phyloP scores from a whole-genome alignment of 139 green algal genomes.

The Chlamydomonas eustigma region DNA sequence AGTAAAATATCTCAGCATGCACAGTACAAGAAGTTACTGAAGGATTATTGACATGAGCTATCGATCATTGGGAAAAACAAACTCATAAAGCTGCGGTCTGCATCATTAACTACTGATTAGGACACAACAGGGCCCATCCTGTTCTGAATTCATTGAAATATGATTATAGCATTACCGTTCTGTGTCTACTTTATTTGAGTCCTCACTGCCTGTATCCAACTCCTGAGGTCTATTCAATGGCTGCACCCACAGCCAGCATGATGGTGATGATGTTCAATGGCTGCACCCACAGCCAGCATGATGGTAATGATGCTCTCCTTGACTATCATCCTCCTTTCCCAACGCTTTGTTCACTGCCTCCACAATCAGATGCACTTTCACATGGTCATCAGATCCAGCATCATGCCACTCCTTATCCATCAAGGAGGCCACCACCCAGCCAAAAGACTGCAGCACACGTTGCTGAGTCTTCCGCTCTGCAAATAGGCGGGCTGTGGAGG shows the following conservation, averaged over 20 bases:
- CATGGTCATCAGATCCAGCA: not conserved
- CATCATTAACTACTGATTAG: too few species aligned
- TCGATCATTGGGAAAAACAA: too few species aligned
- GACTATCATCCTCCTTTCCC: not conserved
- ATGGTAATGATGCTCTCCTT: not conserved
- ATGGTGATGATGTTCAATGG: not conserved
- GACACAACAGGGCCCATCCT: too few species aligned
- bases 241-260: not conserved
- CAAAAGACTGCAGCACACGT: not conserved
- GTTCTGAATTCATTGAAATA: too few species aligned
- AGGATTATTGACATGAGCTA: too few species aligned
- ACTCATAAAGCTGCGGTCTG: too few species aligned
- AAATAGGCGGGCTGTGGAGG: not conserved
- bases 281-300: not conserved
- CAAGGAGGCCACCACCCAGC: not conserved
- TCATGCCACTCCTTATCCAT: not conserved
- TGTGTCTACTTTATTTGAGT: not conserved
- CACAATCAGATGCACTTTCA: constrained; percentile 4
- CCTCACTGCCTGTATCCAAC: not conserved
- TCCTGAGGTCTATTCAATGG: not conserved
- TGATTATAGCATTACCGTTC: too few species aligned
- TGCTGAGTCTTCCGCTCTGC: not conserved
- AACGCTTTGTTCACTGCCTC: constrained; percentile 9
- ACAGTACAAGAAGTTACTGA: too few species aligned
- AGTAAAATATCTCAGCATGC: too few species aligned